Evolutionary conservation across 2,329 filamentous ascomycete species (phyloP).

Genomic region (Fusarium newnesense): DNA sequence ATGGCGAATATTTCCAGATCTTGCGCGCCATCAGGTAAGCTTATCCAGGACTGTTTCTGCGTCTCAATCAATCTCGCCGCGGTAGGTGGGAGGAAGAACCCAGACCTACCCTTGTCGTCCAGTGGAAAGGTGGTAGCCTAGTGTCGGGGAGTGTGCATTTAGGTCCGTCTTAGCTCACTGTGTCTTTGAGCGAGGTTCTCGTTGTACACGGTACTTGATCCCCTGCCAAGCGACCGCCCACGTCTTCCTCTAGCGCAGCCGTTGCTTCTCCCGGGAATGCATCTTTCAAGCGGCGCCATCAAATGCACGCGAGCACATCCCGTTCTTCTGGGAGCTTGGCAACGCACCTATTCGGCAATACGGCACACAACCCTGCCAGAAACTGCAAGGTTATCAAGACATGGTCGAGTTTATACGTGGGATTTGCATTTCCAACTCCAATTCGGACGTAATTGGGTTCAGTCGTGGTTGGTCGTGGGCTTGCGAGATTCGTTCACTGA

Average conservation of each 20-base stretch:
- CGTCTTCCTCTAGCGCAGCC: slow-evolving; percentile 3
- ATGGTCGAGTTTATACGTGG: slow-evolving; percentile 18
- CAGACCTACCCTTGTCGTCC: slow-evolving; percentile 29
- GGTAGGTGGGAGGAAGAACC: slow-evolving; percentile 13
- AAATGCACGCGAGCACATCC: slow-evolving; percentile 26
- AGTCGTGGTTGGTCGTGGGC: neutral
- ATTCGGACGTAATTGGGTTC: slow-evolving; percentile 11
- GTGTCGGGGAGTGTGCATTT: slow-evolving; percentile 37
- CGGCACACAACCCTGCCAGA: slow-evolving; percentile 32
- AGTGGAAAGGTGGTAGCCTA: slow-evolving; percentile 26
- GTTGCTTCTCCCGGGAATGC: slow-evolving; percentile 30
- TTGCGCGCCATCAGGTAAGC: slow-evolving; percentile 12
- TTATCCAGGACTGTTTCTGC: neutral
- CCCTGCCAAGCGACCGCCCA: slow-evolving; percentile 14
- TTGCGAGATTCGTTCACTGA: slow-evolving; percentile 9
- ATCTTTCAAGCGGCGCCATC: slow-evolving; percentile 32
- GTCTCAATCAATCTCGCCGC: neutral
- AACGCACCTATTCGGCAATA: slow-evolving; percentile 39
- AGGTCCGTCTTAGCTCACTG: neutral
- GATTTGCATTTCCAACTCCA: slow-evolving; percentile 23
- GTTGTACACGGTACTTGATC: slow-evolving; percentile 24
- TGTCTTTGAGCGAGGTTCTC: neutral
- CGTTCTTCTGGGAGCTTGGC: slow-evolving; percentile 32
- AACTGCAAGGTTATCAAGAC: neutral
- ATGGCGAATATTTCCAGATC: slow-evolving; percentile 15